Evolutionary conservation across 2,329 filamentous ascomycete species (phyloP).

Genomic region (Hortaea werneckii): DNA sequence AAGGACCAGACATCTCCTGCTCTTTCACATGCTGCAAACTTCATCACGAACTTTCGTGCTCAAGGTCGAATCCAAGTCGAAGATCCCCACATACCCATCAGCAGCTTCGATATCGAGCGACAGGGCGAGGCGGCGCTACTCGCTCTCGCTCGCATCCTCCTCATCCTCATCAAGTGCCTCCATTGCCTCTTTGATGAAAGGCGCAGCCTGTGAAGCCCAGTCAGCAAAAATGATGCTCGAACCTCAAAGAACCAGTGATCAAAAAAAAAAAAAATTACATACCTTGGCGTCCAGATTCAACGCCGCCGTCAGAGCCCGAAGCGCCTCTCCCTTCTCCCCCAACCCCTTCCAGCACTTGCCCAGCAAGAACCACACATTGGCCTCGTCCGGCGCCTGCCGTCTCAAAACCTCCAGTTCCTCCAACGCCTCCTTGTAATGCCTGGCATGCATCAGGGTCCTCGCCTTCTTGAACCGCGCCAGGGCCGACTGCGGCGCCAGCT

Average conservation of each 20-base stretch:
- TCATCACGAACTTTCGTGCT: too few species aligned
- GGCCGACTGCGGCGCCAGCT: slow-evolving; percentile 69
- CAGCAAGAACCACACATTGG: slow-evolving; percentile 89
- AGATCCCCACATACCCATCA: too few species aligned
- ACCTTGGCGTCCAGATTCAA: slow-evolving; percentile 96
- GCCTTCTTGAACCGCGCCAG: slow-evolving; percentile 91
- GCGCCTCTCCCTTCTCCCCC: slow-evolving; percentile 58
- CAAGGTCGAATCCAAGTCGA: too few species aligned
- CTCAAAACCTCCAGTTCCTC: slow-evolving; percentile 79
- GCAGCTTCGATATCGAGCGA: too few species aligned
- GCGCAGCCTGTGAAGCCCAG: slow-evolving; percentile 55
- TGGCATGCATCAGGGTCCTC: slow-evolving; percentile 67
- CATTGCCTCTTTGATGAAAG: slow-evolving; percentile 93
- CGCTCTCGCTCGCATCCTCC: slow-evolving; percentile 17
- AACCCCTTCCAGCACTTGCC: slow-evolving; percentile 61
- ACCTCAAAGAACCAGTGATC: background rate
- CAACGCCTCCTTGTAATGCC: slow-evolving; percentile 60
- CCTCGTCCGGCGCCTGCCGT: slow-evolving; percentile 85
- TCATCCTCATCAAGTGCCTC: slow-evolving; percentile 53
- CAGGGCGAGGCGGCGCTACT: slow-evolving; percentile 1
- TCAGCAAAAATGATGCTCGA: slow-evolving; percentile 4
- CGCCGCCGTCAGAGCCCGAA: slow-evolving; percentile 88
- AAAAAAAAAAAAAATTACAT: slow-evolving; percentile 20
- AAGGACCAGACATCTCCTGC: too few species aligned
- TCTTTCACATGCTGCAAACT: too few species aligned